Evolutionary conservation across 2,329 filamentous ascomycete genomes (phyloP).

Genomic region (Beauveria medogensis): DNA sequence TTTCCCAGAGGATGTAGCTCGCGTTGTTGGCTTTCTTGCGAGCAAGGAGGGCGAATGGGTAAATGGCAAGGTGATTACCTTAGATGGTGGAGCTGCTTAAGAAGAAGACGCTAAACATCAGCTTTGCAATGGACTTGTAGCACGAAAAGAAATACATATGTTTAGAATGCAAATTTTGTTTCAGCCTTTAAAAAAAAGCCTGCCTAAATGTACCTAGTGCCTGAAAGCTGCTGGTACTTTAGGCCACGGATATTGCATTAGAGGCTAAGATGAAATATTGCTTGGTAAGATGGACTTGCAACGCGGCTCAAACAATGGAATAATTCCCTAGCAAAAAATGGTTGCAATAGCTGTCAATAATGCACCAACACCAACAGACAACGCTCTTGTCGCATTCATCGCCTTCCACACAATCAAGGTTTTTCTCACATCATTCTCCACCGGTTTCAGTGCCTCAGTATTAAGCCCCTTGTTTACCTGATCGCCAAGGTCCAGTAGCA

Average conservation of each 20-base stretch:
- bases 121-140: neutral
- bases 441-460: neutral
- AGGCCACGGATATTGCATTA: neutral
- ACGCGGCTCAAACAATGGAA: neutral
- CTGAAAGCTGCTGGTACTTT: neutral
- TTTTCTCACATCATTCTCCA: neutral
- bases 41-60: slow-evolving; percentile 40
- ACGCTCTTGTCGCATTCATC: neutral
- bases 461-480: neutral
- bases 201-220: neutral
- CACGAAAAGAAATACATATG: neutral
- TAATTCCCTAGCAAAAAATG: neutral
- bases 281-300: neutral
- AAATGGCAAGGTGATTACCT: slow-evolving; percentile 32
- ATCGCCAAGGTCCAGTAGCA: neutral
- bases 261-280: neutral
- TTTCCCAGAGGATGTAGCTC: slow-evolving; percentile 58
- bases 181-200: neutral
- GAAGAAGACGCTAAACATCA: neutral
- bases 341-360: neutral
- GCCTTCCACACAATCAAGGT: neutral
- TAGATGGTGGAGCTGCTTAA: slow-evolving; percentile 17
- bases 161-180: neutral
- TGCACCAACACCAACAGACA: neutral
- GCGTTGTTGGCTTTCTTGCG: slow-evolving; percentile 21